These are phyloP conservation scores for Phialemonium atrogriseum DNA, from an alignment of 2,329 filamentous ascomycete genomes.

Conservation along the genomic window DNA sequence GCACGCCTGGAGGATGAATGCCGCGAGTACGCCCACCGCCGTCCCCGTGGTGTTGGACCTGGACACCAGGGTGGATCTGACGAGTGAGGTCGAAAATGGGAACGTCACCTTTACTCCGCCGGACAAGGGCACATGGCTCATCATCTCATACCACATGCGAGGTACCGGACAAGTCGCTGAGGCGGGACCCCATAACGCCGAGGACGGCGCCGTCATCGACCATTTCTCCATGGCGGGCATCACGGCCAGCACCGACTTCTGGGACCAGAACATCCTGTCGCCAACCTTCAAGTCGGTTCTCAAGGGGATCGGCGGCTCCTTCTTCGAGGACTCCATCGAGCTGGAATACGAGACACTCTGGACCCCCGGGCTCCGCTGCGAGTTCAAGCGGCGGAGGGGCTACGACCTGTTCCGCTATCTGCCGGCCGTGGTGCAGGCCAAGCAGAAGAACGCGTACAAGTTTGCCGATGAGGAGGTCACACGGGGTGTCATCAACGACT, in stretches of 20 bases:
- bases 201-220: slow-evolving; percentile 7
- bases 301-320: slow-evolving; percentile 6
- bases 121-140: slow-evolving; percentile 6
- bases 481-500: slow-evolving; percentile 9
- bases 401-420: slow-evolving; percentile 6
- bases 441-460: slow-evolving; percentile 7
- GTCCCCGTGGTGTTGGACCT: slow-evolving; percentile 6
- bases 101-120: slow-evolving; percentile 7
- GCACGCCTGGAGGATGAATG: slow-evolving; percentile 5
- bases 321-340: slow-evolving; percentile 9
- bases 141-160: slow-evolving; percentile 6
- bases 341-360: slow-evolving; percentile 7
- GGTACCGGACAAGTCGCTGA: slow-evolving; percentile 5
- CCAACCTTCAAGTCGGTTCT: slow-evolving; percentile 5
- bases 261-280: slow-evolving; percentile 5
- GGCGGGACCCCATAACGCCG: slow-evolving; percentile 4
- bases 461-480: slow-evolving; percentile 6
- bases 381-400: slow-evolving; percentile 6
- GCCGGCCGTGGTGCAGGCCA: slow-evolving; percentile 5
- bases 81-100: slow-evolving; percentile 1
- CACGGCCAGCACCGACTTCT: slow-evolving; percentile 5
- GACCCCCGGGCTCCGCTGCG: slow-evolving; percentile 3
- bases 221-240: slow-evolving; percentile 6
- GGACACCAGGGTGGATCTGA: slow-evolving; percentile 4
- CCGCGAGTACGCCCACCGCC: slow-evolving; percentile 3